These are phyloP conservation scores for Arthrinium puccinioides DNA, from an alignment of 2,329 filamentous ascomycete genomes.

Conservation along the genomic window DNA sequence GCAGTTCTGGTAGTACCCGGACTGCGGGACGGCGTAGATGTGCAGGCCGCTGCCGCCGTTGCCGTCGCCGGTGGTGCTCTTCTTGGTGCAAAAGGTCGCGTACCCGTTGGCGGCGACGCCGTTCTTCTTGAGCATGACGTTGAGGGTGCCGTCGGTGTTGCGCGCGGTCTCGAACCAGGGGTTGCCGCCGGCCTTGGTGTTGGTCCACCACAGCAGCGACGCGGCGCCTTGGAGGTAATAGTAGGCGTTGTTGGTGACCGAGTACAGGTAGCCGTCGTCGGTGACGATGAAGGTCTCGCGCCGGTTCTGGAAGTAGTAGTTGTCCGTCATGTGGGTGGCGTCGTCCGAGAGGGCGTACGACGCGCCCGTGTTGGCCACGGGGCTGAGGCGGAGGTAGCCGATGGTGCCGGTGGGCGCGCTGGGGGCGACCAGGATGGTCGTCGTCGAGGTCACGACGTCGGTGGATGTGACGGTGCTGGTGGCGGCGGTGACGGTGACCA, in stretches of 20 bases:
- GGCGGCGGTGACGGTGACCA: background rate
- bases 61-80: background rate
- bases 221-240: background rate
- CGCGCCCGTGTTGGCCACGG: background rate
- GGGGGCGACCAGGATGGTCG: background rate
- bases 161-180: background rate
- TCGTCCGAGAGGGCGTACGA: background rate
- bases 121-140: background rate
- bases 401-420: slow-evolving; percentile 1
- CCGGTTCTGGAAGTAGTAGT: background rate
- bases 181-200: background rate
- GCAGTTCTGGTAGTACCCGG: background rate
- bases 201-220: background rate
- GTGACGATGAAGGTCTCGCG: slow-evolving; percentile 1
- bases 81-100: background rate
- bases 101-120: background rate
- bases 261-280: background rate
- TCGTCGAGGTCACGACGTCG: background rate
- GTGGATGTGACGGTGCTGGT: background rate
- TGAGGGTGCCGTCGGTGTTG: background rate
- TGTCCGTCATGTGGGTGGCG: slow-evolving; percentile 1
- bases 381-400: background rate
- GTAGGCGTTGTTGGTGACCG: background rate
- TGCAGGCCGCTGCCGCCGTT: background rate
- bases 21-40: background rate